Conservation (phyloP, 805 yeast species). For the Scheffersomyces spartinae region DNA sequence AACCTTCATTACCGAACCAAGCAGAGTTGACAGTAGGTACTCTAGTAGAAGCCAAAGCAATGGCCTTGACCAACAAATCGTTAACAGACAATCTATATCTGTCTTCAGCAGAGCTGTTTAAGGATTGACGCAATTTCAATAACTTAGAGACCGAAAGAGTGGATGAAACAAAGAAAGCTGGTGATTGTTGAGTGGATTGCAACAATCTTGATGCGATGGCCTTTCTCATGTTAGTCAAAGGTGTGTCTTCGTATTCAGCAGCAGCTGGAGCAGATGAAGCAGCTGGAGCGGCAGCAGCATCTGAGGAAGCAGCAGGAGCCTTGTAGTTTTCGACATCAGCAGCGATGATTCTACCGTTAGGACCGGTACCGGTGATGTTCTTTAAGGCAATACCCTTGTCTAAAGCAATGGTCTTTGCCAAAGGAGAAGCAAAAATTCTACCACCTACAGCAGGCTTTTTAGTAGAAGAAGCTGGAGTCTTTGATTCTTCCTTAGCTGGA, state of each 20-base stretch:
- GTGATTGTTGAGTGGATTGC: constrained; percentile 76
- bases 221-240: constrained; percentile 85
- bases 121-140: constrained; percentile 81
- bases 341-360: constrained; percentile 87
- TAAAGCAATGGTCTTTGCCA: constrained; percentile 86
- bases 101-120: constrained; percentile 78
- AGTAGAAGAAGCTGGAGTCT: constrained; percentile 19
- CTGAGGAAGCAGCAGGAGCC: constrained; percentile 32
- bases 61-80: constrained; percentile 89
- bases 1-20: constrained; percentile 82
- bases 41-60: constrained; percentile 78
- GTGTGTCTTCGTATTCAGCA: constrained; percentile 66
- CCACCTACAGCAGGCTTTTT: constrained; percentile 34
- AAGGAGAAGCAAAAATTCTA: constrained; percentile 88
- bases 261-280: constrained; percentile 37
- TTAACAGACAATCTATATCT: constrained; percentile 86
- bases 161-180: constrained; percentile 88
- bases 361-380: constrained; percentile 85
- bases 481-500: constrained; percentile 10
- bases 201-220: constrained; percentile 83
- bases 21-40: constrained; percentile 92
- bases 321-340: constrained; percentile 74
- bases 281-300: constrained; percentile 34
- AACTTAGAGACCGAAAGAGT: constrained; percentile 79
- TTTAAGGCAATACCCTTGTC: constrained; percentile 85